phyloP scores from a whole-genome alignment of 305 asterid genomes.

The Fraxinus sp. region DNA sequence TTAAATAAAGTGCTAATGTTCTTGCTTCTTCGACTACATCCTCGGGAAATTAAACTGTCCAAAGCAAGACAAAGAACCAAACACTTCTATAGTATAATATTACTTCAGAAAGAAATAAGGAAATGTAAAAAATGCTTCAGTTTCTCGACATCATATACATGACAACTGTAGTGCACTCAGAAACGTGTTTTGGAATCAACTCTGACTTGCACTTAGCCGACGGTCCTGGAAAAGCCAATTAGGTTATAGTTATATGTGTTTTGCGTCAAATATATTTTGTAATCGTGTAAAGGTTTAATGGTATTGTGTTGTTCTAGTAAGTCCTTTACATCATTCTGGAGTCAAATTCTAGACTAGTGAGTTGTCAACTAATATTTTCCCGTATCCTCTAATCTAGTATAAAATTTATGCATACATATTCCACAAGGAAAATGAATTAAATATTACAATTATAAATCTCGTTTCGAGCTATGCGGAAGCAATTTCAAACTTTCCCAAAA shows the following conservation, averaged over 20 bases:
- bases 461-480: background rate
- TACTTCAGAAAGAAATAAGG: background rate
- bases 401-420: background rate
- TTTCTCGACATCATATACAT: background rate
- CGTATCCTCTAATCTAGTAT: too few relatives aligned
- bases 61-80: background rate
- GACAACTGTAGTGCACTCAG: background rate
- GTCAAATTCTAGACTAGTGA: background rate
- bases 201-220: background rate
- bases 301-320: background rate
- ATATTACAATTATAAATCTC: background rate
- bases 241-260: background rate
- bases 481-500: background rate
- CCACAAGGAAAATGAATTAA: background rate
- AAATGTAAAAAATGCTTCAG: background rate
- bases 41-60: background rate
- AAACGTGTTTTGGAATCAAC: background rate
- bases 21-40: background rate
- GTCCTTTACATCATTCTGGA: background rate
- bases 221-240: background rate
- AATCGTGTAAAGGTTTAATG: background rate
- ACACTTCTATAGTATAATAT: background rate
- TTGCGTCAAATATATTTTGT: background rate
- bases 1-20: background rate
- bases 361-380: background rate